A percentile compares a stretch with the other conserved stretches of the same genome.
phyloP scores from a whole-genome alignment of 2,329 filamentous ascomycete species.

The Alternaria dauci region DNA sequence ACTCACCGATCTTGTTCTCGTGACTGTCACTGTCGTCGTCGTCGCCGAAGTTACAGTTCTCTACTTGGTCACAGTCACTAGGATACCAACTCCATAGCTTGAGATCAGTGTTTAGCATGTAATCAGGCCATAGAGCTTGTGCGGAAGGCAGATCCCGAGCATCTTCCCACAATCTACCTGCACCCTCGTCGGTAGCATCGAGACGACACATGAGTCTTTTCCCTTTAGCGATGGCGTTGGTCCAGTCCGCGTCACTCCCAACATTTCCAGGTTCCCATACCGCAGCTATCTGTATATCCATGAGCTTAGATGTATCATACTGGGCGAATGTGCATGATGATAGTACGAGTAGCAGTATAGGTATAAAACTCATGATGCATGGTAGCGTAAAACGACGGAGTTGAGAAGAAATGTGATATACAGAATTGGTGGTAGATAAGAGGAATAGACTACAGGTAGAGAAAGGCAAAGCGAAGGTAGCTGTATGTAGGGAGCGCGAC shows the following conservation, averaged over 20 bases:
- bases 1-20: background rate
- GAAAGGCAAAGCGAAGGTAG: too few relatives aligned
- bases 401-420: too few relatives aligned
- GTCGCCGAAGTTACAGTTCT: slow-evolving; percentile 9
- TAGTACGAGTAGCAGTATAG: too few relatives aligned
- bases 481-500: too few relatives aligned
- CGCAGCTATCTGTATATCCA: background rate
- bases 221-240: background rate
- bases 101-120: background rate
- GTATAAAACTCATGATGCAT: too few relatives aligned
- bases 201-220: background rate
- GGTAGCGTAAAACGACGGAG: too few relatives aligned
- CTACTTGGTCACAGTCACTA: background rate
- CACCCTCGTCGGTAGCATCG: background rate
- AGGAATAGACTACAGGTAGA: too few relatives aligned
- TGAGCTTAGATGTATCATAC: too few relatives aligned
- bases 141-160: background rate
- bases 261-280: background rate
- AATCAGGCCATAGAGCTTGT: background rate
- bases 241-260: background rate
- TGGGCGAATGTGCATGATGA: too few relatives aligned
- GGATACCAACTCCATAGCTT: background rate
- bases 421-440: too few relatives aligned
- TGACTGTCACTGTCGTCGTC: background rate
- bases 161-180: background rate